Percentiles rank a stretch among this genome's conserved stretches.
These are phyloP conservation scores for Erysimum cheiri DNA, from an alignment of 441 rosid genomes.

Conservation along the genomic window DNA sequence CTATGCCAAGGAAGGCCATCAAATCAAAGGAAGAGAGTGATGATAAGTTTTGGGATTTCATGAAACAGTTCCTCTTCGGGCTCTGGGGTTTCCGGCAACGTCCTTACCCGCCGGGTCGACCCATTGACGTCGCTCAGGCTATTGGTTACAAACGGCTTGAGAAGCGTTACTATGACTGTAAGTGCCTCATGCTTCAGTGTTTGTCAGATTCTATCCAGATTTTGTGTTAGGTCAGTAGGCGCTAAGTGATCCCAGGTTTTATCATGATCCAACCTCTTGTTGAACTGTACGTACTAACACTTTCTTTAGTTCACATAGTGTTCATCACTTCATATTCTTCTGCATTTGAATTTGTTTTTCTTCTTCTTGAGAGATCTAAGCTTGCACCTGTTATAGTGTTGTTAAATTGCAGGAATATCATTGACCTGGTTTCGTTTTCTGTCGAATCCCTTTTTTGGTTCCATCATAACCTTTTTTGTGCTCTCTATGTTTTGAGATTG, in stretches of 20 bases:
- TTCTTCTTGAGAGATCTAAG: constrained; percentile 1
- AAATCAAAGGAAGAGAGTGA: constrained; percentile 76
- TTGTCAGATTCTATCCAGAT: background rate
- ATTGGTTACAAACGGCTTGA: constrained; percentile 90
- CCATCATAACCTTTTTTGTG: constrained; percentile 19
- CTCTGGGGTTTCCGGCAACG: constrained; percentile 92
- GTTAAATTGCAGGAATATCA: constrained; percentile 9
- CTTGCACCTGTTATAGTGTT: background rate
- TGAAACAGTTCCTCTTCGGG: constrained; percentile 82
- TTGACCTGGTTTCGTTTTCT: background rate
- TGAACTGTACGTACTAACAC: constrained; percentile 1
- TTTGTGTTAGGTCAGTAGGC: constrained; percentile 11
- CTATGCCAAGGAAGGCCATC: constrained; percentile 85
- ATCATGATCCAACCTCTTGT: background rate
- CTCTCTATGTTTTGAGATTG: constrained; percentile 21
- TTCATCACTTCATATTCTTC: background rate
- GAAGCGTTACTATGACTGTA: constrained; percentile 89
- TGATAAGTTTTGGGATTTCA: constrained; percentile 92
- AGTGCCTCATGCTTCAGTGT: constrained; percentile 41
- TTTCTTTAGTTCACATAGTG: background rate
- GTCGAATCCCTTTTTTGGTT: constrained; percentile 1
- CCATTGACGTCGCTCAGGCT: constrained; percentile 91
- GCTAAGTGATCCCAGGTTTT: background rate
- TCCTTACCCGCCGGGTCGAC: constrained; percentile 85
- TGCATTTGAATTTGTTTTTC: background rate